A percentile compares a stretch with the other conserved stretches of the same genome.
phyloP scores from a whole-genome alignment of 768 basidiomycete species.

The Mrakia frigida region DNA sequence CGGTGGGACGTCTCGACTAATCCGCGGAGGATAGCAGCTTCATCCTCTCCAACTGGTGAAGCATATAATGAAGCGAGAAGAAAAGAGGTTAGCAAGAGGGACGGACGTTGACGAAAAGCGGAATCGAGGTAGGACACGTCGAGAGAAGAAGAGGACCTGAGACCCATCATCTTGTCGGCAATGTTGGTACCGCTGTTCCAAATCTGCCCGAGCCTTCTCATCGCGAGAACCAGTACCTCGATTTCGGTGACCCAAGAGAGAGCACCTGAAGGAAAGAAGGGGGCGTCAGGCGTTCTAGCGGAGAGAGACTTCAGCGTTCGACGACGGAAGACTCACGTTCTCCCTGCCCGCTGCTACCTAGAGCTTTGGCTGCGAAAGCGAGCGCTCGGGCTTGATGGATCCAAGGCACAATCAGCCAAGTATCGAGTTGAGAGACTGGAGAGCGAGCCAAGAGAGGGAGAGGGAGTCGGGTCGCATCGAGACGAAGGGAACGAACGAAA shows the following conservation, averaged over 20 bases:
- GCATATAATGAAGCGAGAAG: background rate
- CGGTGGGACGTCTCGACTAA: too few relatives aligned
- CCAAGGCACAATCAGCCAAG: background rate
- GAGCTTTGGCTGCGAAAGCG: background rate
- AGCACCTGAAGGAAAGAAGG: too few relatives aligned
- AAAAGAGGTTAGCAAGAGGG: background rate
- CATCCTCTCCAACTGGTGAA: background rate
- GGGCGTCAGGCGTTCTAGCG: too few relatives aligned
- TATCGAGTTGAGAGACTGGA: background rate
- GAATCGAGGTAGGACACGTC: background rate
- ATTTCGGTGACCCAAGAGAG: background rate
- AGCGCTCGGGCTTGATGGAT: background rate
- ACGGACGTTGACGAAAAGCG: background rate
- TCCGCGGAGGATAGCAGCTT: too few relatives aligned
- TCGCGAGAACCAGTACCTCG: background rate
- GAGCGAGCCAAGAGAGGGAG: too few relatives aligned
- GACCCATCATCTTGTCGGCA: background rate
- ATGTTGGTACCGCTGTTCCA: background rate
- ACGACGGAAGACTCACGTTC: background rate
- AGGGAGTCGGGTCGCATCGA: too few relatives aligned
- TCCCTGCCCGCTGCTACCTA: background rate
- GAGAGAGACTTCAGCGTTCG: too few relatives aligned
- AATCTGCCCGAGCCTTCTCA: constrained; percentile 1
- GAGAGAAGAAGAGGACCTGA: background rate
- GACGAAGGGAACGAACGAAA: too few relatives aligned